These are phyloP conservation scores for Leccinum pachyderme DNA, from an alignment of 1,284 basidiomycete species.

Conservation along the genomic window DNA sequence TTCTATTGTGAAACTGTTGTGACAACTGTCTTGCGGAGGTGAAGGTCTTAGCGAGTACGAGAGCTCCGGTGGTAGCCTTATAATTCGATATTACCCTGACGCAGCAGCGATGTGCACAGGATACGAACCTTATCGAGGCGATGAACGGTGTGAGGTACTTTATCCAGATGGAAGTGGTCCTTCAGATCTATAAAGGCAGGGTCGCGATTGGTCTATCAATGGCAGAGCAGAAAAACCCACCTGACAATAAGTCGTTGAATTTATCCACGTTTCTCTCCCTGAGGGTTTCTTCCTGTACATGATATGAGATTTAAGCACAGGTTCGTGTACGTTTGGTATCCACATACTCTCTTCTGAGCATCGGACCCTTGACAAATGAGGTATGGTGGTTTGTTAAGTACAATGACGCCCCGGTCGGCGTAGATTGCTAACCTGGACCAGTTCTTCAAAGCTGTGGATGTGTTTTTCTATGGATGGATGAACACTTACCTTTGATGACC, in stretches of 20 bases:
- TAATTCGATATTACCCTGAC: neutral
- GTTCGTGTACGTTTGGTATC: slow-evolving; percentile 3
- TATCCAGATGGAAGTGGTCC: slow-evolving; percentile 34
- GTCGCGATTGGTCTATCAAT: neutral
- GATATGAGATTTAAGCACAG: slow-evolving; percentile 3
- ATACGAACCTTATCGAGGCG: slow-evolving; percentile 62
- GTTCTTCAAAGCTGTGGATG: slow-evolving; percentile 20
- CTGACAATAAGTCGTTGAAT: slow-evolving; percentile 32
- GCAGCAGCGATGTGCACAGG: neutral
- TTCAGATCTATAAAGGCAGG: slow-evolving; percentile 38
- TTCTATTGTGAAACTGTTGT: slow-evolving; percentile 49
- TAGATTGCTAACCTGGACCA: slow-evolving; percentile 43
- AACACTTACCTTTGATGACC: slow-evolving; percentile 22
- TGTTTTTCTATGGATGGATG: neutral
- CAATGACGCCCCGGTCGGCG: slow-evolving; percentile 51
- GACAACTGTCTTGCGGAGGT: slow-evolving; percentile 48
- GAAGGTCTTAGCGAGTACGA: slow-evolving; percentile 52
- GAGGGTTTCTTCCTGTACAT: slow-evolving; percentile 19
- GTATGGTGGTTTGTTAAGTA: slow-evolving; percentile 63
- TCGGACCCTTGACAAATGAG: slow-evolving; percentile 51
- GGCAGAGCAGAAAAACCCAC: slow-evolving; percentile 10
- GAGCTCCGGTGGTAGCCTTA: slow-evolving; percentile 65
- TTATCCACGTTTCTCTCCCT: slow-evolving; percentile 30
- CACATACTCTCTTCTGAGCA: slow-evolving; percentile 22
- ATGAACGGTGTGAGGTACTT: slow-evolving; percentile 52